Percentiles rank a stretch among this genome's conserved stretches.
Evolutionary conservation across 2,329 filamentous ascomycete species (phyloP).

Genomic region (Stagonosporopsis tanaceti): DNA sequence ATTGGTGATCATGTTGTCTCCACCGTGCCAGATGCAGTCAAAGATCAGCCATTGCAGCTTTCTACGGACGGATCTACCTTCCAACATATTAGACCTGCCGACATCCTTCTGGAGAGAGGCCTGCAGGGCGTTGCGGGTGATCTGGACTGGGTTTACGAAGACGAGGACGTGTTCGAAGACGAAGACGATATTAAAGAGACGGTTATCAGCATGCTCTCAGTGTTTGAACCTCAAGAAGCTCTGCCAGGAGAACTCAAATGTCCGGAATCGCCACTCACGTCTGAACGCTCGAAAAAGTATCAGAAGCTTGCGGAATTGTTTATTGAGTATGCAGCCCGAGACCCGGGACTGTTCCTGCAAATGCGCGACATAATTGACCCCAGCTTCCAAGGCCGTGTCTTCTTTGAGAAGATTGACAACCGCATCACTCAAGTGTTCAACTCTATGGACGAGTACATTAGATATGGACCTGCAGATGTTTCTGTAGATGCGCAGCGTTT

Average conservation of each 20-base stretch:
- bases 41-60: slow-evolving; percentile 38
- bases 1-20: slow-evolving; percentile 46
- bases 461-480: slow-evolving; percentile 35
- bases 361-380: slow-evolving; percentile 41
- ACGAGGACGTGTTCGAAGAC: slow-evolving; percentile 35
- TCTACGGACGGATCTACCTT: slow-evolving; percentile 46
- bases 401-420: slow-evolving; percentile 47
- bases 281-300: slow-evolving; percentile 43
- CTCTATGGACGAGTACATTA: slow-evolving; percentile 43
- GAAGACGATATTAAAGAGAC: slow-evolving; percentile 44
- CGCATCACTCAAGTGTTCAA: slow-evolving; percentile 40
- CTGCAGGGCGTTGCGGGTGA: slow-evolving; percentile 39
- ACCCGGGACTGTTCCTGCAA: slow-evolving; percentile 38
- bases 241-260: slow-evolving; percentile 46
- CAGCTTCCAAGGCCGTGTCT: slow-evolving; percentile 44
- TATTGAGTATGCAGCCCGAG: slow-evolving; percentile 36
- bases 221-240: slow-evolving; percentile 46
- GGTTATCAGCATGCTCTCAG: slow-evolving; percentile 46
- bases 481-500: slow-evolving; percentile 32
- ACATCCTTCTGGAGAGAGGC: slow-evolving; percentile 37
- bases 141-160: slow-evolving; percentile 43
- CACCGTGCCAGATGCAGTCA: slow-evolving; percentile 30
- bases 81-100: slow-evolving; percentile 38
- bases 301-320: slow-evolving; percentile 42
- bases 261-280: slow-evolving; percentile 34